Evolutionary conservation across 192 early-diverging fungal genomes (phyloP), one percentile per base, ranked within the genome.

Genomic region (Phycomyces nitens): DNA sequence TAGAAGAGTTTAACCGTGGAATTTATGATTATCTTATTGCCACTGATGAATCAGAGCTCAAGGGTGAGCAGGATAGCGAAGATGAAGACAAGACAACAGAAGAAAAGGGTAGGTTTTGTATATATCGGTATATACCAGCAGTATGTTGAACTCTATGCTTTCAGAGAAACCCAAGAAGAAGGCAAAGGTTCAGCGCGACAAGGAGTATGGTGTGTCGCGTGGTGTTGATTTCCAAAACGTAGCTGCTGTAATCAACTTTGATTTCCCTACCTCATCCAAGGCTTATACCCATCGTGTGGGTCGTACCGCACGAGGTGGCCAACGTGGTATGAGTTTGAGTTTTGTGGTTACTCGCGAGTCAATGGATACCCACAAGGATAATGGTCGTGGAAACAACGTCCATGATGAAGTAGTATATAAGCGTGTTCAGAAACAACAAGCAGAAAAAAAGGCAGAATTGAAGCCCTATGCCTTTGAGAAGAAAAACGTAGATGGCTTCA

Each of bases 211-310:
- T 22, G 92, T 97, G 20, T 89, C 95, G 8, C 90, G 97, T 43
- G 97, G 97, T 24, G 88, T 99, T 40, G 97, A 99, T 74, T 99
- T 99, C 74, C 84, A 92, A 43, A 86, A 88, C 66, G 97, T 97
- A 0, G 81, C 87, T 4, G 84, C 92, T 7, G 97, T 99, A 39
- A 88, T 99, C 78, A 99, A 99, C 77, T 97, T 97, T 84, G 97
- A 99, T 68, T 89, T 99, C 66, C 97, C 97, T 41, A 75, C 63
- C 1, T 89, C 93, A 0, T 84, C 90, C 20, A 83, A 89, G 53
- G 80, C 94, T 6, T 99, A 97, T 69, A 90, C 86, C 58, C 95
- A 99, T 80, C 90, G 97, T 16, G 87, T 96, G 7, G 97, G 97
- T 9, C 85, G 97, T 53, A 99, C 97, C 0, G 97, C 94, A 3